Evolutionary conservation across 768 basidiomycete genomes (phyloP), one percentile per base, ranked within the genome.

Genomic region (Polyporus arcularius): DNA sequence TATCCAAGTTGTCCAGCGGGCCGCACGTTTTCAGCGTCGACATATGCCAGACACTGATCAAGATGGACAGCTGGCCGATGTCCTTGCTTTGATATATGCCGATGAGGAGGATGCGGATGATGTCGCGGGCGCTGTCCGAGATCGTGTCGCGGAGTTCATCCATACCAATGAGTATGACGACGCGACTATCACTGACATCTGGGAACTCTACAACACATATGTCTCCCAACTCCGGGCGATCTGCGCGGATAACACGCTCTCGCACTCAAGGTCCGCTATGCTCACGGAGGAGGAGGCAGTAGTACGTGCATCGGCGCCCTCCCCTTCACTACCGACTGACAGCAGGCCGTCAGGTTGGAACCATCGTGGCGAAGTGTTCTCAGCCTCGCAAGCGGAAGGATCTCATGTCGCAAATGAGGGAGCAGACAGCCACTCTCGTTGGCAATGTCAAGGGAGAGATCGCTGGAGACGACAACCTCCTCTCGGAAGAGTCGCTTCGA

Each of bases 201-300:
- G 64, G 55, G 53, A 67, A 4, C 61, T 74, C 5, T 72, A 73
- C 68, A 58, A 67, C 49, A 59, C 63, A 8, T 89, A 87, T 65
- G 68, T 73, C 16, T 74, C 73, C 1, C 78, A 83, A 50, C 68
- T 90, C 38, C 77, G 76, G 38, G 73, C 70, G 12, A 80, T 85
- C 15, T 85, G 84, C 61, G 67, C 73, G 32, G 70, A 74, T 15
- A 74, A 83, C 68, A 79, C 80, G 2, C 72, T 87, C 0, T 82
- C 80, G 2, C 73, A 75, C 52, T 65, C 69, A n/a, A 76, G 74
- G 31, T 72, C 70, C 3, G 73, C 76, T 1, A 74, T 75, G 53
- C 73, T 88, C 2, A 81, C 81, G 10, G 87, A 89, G 65, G 86
- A 84, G 67, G 89, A 89, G 69, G 85, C 81, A 0, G 72, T 86